These are phyloP conservation scores for Vitellaria paradoxa DNA, from an alignment of 179 eudicot genomes.

Conservation along the genomic window DNA sequence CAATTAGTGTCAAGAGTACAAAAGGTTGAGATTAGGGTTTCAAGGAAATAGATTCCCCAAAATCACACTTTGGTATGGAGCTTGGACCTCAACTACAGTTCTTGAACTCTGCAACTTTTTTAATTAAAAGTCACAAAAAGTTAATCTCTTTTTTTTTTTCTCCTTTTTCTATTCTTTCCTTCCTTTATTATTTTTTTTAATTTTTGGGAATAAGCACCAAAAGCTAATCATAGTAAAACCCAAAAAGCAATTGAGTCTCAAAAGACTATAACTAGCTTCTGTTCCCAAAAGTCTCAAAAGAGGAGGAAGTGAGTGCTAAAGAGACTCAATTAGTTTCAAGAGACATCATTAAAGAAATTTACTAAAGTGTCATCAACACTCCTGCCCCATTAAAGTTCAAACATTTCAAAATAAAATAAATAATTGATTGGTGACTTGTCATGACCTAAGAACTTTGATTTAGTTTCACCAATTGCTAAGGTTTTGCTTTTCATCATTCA, in stretches of 20 bases:
- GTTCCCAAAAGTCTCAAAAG: slow-evolving; percentile 18
- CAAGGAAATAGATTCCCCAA: slow-evolving; percentile 8
- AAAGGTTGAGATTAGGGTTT: neutral
- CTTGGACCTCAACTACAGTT: slow-evolving; percentile 8
- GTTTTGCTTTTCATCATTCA: slow-evolving; percentile 13
- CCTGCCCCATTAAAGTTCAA: slow-evolving; percentile 25
- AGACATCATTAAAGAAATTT: slow-evolving; percentile 23
- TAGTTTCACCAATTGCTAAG: slow-evolving; percentile 6
- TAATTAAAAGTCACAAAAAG: slow-evolving; percentile 5
- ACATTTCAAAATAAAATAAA: slow-evolving; percentile 6
- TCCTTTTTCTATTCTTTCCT: no score
- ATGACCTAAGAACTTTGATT: neutral
- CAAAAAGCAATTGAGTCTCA: slow-evolving; percentile 12
- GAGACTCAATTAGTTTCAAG: slow-evolving; percentile 26
- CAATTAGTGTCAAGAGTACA: slow-evolving; percentile 8
- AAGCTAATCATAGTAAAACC: slow-evolving; percentile 12
- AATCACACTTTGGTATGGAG: neutral
- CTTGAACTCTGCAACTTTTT: slow-evolving; percentile 10
- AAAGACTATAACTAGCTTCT: slow-evolving; percentile 19
- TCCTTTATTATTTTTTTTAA: no score
- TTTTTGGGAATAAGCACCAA: neutral
- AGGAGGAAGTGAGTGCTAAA: slow-evolving; percentile 18
- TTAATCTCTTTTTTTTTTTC: neutral
- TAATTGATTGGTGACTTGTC: neutral
- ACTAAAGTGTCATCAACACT: slow-evolving; percentile 26